Conservation (phyloP, 2,329 filamentous ascomycete species). For the Botrytis fragariae region DNA sequence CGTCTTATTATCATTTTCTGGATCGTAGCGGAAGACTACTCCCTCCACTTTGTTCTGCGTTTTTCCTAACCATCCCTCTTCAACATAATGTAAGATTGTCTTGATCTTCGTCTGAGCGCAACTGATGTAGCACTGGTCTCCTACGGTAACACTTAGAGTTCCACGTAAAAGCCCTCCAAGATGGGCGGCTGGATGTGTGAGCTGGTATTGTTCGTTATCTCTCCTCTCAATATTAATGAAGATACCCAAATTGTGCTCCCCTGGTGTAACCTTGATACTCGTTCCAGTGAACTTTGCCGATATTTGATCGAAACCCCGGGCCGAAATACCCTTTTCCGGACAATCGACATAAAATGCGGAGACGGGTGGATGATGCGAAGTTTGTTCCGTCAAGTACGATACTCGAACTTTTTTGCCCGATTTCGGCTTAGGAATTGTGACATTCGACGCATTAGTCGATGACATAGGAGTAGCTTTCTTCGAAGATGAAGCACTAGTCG, state of each 20-base stretch:
- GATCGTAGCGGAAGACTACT: slow-evolving; percentile 86
- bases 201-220: slow-evolving; percentile 86
- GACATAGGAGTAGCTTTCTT: slow-evolving; percentile 20
- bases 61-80: slow-evolving; percentile 92
- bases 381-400: slow-evolving; percentile 96
- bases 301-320: slow-evolving; percentile 91
- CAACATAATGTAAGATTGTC: slow-evolving; percentile 86
- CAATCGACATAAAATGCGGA: slow-evolving; percentile 95
- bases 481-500: slow-evolving; percentile 7
- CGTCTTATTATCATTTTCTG: slow-evolving; percentile 75
- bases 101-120: slow-evolving; percentile 91
- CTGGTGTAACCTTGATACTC: slow-evolving; percentile 84
- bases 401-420: slow-evolving; percentile 66
- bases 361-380: slow-evolving; percentile 94
- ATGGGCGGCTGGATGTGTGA: slow-evolving; percentile 92
- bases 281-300: slow-evolving; percentile 98
- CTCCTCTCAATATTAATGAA: slow-evolving; percentile 82
- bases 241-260: slow-evolving; percentile 92
- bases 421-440: slow-evolving; percentile 25
- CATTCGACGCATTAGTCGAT: slow-evolving; percentile 30
- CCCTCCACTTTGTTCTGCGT: slow-evolving; percentile 90
- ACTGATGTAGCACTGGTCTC: slow-evolving; percentile 83
- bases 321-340: slow-evolving; percentile 82
- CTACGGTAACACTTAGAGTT: slow-evolving; percentile 83
- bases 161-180: slow-evolving; percentile 85